Conservation (phyloP, 2,329 filamentous ascomycete species). For the Venturia nashicola region DNA sequence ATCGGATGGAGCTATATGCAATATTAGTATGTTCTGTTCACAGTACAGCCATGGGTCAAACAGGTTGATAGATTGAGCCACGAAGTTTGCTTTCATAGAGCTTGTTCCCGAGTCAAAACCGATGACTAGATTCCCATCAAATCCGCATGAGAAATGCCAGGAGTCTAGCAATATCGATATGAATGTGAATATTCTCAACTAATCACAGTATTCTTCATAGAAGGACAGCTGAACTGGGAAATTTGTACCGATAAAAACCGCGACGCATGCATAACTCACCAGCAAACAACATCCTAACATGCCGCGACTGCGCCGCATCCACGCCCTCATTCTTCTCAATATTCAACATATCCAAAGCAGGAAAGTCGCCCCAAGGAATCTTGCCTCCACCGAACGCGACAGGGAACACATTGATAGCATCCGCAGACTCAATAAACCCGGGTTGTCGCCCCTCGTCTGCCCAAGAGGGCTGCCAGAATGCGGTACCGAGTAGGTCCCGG, state of each 20-base stretch:
- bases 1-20: slow-evolving; percentile 30
- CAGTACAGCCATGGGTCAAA: too few species aligned
- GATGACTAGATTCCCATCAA: too few species aligned
- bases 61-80: too few species aligned
- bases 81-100: too few species aligned
- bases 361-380: slow-evolving; percentile 30
- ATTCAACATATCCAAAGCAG: slow-evolving; percentile 27
- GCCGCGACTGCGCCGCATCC: slow-evolving; percentile 2
- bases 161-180: too few species aligned
- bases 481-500: slow-evolving; percentile 18
- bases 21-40: not conserved
- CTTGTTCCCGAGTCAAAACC: too few species aligned
- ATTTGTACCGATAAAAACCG: too few species aligned
- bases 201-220: too few species aligned
- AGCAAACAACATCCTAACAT: slow-evolving; percentile 24
- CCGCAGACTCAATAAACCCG: slow-evolving; percentile 17
- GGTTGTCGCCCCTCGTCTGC: slow-evolving; percentile 13
- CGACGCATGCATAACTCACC: slow-evolving; percentile 15
- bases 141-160: too few species aligned
- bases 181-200: too few species aligned
- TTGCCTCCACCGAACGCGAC: slow-evolving; percentile 15
- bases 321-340: slow-evolving; percentile 20
- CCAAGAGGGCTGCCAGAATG: slow-evolving; percentile 21
- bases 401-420: not conserved
- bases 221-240: too few species aligned